Evolutionary conservation across 768 basidiomycete genomes (phyloP), one percentile per base, ranked within the genome.

Genomic region (Leucosporidium creatinivorum): DNA sequence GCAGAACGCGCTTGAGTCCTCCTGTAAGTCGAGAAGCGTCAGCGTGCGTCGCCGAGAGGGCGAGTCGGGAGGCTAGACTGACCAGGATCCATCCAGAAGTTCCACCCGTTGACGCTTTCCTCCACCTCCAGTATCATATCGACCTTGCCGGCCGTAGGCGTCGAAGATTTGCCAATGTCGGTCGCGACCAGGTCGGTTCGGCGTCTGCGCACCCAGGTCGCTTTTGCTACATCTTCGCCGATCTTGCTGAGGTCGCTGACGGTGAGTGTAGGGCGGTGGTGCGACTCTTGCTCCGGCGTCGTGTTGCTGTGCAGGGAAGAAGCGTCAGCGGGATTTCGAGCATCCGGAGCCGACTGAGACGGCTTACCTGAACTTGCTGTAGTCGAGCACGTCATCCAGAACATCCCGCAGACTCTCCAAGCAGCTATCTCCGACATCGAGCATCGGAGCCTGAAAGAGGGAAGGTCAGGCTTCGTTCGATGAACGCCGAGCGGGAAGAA

Each of bases 361-460:
- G 15, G 15, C 39, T 44, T 15, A 44, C 26, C 33, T 56, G 33
- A 71, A 61, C 61, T 71, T 71, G n/a, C 52, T 49, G 52, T 68
- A 68, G 28, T 71, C 70, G 63, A 70, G 66, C 0, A 58, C 60
- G 57, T 70, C 69, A 36, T 71, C 54, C 19, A 71, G 64, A 10
- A 71, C 70, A 9, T 65, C 63, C 2, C 61, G 62, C 0, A 71
- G 48, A 7, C 56, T 63, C 30, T 67, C 70, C 33, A 68, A 31
- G 49, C 67, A 65, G 30, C 61, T 28, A 5, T 71, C 70, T 31
- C 66, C 70, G 8, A 58, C 58, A 57, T 71, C 70, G 48, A 71
- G 64, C 0, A 71, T 33, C 0, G 67, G 61, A 0, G 55, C 58
- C 48, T n/a, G 13, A 23, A 21, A 26, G 62, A 8, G n/a, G 12